Conservation (phyloP, 441 rosid genomes). For the Dalechampia spathulata region DNA sequence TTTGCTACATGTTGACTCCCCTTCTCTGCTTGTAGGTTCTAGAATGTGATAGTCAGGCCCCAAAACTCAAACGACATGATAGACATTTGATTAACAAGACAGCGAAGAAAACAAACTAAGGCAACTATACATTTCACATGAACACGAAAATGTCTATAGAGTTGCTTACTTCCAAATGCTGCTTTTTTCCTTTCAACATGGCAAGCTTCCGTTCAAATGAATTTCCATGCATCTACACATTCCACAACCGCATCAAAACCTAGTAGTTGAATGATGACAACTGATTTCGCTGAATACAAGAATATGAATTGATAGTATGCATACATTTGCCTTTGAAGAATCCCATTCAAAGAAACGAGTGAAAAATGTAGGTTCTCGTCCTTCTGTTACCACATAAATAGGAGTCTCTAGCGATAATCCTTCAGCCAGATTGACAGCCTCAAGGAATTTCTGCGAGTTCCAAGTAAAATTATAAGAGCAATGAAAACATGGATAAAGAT, state of each 20-base stretch:
- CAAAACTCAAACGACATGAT: not conserved
- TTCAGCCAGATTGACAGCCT: slow-evolving; percentile 49
- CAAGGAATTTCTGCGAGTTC: slow-evolving; percentile 68
- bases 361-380: slow-evolving; percentile 76
- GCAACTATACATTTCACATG: not conserved
- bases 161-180: slow-evolving; percentile 39
- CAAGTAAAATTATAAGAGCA: slow-evolving; percentile 10
- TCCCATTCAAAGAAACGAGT: slow-evolving; percentile 86
- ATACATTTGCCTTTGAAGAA: slow-evolving; percentile 67
- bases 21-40: too few relatives aligned
- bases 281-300: not conserved
- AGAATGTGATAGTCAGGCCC: not conserved
- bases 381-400: slow-evolving; percentile 65
- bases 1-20: too few relatives aligned
- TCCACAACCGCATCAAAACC: not conserved
- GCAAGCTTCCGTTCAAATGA: slow-evolving; percentile 87
- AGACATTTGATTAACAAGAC: not conserved
- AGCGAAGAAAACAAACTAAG: not conserved
- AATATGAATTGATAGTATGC: slow-evolving; percentile 13
- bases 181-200: slow-evolving; percentile 58
- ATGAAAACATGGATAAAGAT: not conserved
- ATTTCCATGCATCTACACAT: slow-evolving; percentile 76
- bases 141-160: slow-evolving; percentile 5
- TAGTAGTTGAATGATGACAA: not conserved
- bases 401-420: slow-evolving; percentile 59